Evolutionary conservation across 176 grass and related monocot species (phyloP).

Genomic region (Avena atlantica): DNA sequence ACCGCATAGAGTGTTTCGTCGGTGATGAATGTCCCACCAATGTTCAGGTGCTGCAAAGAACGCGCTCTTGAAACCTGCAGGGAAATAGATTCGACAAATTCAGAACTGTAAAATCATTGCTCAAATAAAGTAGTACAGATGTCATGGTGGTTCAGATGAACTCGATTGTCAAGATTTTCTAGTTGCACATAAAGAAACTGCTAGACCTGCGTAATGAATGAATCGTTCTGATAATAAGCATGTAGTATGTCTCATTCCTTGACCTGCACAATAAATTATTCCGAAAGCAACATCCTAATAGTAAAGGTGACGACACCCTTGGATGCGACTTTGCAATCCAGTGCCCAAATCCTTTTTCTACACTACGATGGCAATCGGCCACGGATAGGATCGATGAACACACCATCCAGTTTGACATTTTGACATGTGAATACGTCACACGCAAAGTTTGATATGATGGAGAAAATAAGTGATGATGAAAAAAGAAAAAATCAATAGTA

Average conservation of each 20-base stretch:
- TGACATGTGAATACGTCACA: neutral
- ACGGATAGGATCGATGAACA: constrained; percentile 4
- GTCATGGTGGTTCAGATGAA: no score
- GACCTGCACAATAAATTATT: constrained; percentile 6
- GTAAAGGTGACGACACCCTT: constrained; percentile 7
- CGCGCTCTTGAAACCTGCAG: constrained; percentile 81
- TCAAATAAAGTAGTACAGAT: no score
- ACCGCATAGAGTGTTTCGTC: constrained; percentile 87
- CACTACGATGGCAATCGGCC: neutral
- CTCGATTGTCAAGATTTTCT: neutral
- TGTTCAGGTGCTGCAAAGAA: constrained; percentile 84
- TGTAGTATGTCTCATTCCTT: neutral
- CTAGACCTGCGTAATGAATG: neutral
- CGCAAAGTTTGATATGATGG: neutral
- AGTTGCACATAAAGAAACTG: no score
- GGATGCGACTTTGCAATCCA: neutral
- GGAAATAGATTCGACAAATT: neutral
- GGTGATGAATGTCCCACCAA: constrained; percentile 91
- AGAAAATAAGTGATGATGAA: neutral
- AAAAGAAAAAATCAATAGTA: neutral
- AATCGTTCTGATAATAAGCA: neutral
- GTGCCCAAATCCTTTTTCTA: constrained; percentile 13
- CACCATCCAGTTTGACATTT: constrained; percentile 13
- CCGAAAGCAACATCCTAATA: constrained; percentile 21
- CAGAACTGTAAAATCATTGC: neutral